These are phyloP conservation scores for Amanita muscaria DNA, from an alignment of 768 basidiomycete genomes.

Conservation along the genomic window DNA sequence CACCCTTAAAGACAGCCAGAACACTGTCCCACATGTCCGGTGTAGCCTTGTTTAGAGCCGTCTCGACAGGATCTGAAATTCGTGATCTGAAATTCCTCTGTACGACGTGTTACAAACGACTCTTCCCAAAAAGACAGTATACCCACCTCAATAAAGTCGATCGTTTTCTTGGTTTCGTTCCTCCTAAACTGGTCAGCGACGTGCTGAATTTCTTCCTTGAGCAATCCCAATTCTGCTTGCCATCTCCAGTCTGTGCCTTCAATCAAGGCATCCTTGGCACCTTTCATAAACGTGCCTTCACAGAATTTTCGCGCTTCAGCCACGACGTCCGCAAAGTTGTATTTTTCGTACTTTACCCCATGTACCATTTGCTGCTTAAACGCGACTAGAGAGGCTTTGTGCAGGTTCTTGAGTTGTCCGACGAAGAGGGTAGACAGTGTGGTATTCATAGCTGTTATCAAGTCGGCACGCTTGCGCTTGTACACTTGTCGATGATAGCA, in stretches of 20 bases:
- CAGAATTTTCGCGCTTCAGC: conserved; percentile 48
- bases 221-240: conserved; percentile 67
- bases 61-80: conserved; percentile 86
- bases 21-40: conserved; percentile 91
- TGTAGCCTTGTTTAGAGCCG: conserved; percentile 69
- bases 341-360: conserved; percentile 69
- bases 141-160: conserved; percentile 86
- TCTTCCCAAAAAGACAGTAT: neutral
- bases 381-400: conserved; percentile 65
- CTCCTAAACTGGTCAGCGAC: conserved; percentile 88
- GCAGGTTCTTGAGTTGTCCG: conserved; percentile 93
- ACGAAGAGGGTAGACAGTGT: conserved; percentile 82
- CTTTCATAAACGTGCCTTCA: conserved; percentile 54
- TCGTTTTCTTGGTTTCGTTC: conserved; percentile 99
- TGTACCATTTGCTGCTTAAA: conserved; percentile 77
- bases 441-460: conserved; percentile 65
- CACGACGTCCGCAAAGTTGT: conserved; percentile 86
- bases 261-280: conserved; percentile 62
- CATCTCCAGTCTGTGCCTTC: conserved; percentile 75
- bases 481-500: conserved; percentile 95
- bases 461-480: conserved; percentile 78
- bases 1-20: conserved; percentile 59
- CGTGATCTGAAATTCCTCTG: conserved; percentile 87
- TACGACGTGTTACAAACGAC: neutral
- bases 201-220: conserved; percentile 70